Evolutionary conservation across 352 stramenopile genomes (phyloP).

Genomic region (Elongisporangium anandrum): DNA sequence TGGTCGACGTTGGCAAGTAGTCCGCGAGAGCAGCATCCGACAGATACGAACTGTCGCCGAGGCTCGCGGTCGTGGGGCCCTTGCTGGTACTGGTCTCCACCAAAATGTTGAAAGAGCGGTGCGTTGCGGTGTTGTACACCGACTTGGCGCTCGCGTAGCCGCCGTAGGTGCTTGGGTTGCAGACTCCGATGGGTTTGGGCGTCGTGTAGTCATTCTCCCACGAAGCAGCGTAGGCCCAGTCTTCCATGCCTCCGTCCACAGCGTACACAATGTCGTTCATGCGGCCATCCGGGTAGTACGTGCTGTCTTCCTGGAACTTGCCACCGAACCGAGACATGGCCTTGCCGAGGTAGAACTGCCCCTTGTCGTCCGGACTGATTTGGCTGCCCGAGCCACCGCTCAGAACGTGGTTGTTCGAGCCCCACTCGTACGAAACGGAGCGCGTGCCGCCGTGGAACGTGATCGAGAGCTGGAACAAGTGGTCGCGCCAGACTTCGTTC

Average conservation of each 20-base stretch:
- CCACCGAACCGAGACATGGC: slow-evolving; percentile 70
- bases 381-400: slow-evolving; percentile 27
- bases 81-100: slow-evolving; percentile 93
- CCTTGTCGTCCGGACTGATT: slow-evolving; percentile 47
- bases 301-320: slow-evolving; percentile 48
- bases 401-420: slow-evolving; percentile 79
- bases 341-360: slow-evolving; percentile 40
- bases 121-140: slow-evolving; percentile 85
- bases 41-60: slow-evolving; percentile 64
- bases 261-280: slow-evolving; percentile 96
- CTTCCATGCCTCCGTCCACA: slow-evolving; percentile 94
- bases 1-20: slow-evolving; percentile 32
- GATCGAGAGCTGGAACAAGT: slow-evolving; percentile 94
- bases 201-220: slow-evolving; percentile 65
- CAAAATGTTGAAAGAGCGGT: slow-evolving; percentile 93
- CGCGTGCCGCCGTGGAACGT: slow-evolving; percentile 97
- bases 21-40: slow-evolving; percentile 40
- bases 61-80: slow-evolving; percentile 41
- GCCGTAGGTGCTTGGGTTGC: slow-evolving; percentile 78
- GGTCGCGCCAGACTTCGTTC: slow-evolving; percentile 94
- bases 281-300: slow-evolving; percentile 55
- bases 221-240: slow-evolving; percentile 91
- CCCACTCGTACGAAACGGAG: slow-evolving; percentile 96
- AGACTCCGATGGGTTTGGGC: slow-evolving; percentile 53
- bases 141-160: slow-evolving; percentile 87